phyloP scores from a whole-genome alignment of 2,329 filamentous ascomycete species.

The Paecilomyces fulvus region DNA sequence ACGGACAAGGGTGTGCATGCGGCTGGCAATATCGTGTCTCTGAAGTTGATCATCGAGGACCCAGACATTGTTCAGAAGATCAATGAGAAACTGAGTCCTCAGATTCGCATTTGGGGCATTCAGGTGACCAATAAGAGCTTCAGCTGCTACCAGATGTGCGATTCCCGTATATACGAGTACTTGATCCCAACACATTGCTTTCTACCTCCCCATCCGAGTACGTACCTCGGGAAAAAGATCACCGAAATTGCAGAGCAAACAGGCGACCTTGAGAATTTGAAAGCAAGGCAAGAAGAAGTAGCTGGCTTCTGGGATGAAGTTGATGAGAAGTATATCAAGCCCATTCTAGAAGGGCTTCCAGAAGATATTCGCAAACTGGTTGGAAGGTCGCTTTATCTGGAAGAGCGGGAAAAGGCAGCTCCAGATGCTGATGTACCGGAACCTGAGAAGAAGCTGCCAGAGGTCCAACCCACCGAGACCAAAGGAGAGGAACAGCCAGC shows the following conservation, averaged over 20 bases:
- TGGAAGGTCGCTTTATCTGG: conserved; percentile 31
- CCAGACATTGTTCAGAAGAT: conserved; percentile 80
- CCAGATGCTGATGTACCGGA: conserved; percentile 7
- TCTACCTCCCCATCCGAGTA: conserved; percentile 82
- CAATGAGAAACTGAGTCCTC: conserved; percentile 72
- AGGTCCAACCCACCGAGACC: conserved; percentile 5
- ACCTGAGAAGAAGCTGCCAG: conserved; percentile 1
- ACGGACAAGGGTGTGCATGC: conserved; percentile 98
- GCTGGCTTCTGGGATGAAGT: conserved; percentile 73
- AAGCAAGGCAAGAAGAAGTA: conserved; percentile 65
- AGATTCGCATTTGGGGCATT: conserved; percentile 94
- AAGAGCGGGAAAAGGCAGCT: conserved; percentile 26
- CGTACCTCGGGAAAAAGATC: conserved; percentile 75
- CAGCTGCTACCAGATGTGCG: conserved; percentile 89
- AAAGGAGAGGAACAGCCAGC: conserved; percentile 9
- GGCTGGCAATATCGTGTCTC: conserved; percentile 85
- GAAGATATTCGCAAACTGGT: conserved; percentile 33
- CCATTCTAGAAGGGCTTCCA: conserved; percentile 43
- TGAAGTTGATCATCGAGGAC: conserved; percentile 95
- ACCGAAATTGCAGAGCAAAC: conserved; percentile 67
- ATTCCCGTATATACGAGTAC: conserved; percentile 96
- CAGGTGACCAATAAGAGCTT: conserved; percentile 83
- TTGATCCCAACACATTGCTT: conserved; percentile 89
- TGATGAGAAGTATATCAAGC: conserved; percentile 73
- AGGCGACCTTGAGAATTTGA: conserved; percentile 60